Evolutionary conservation across 2,329 filamentous ascomycete genomes (phyloP), one percentile per base, ranked within the genome.

Genomic region (Apiospora aurea): DNA sequence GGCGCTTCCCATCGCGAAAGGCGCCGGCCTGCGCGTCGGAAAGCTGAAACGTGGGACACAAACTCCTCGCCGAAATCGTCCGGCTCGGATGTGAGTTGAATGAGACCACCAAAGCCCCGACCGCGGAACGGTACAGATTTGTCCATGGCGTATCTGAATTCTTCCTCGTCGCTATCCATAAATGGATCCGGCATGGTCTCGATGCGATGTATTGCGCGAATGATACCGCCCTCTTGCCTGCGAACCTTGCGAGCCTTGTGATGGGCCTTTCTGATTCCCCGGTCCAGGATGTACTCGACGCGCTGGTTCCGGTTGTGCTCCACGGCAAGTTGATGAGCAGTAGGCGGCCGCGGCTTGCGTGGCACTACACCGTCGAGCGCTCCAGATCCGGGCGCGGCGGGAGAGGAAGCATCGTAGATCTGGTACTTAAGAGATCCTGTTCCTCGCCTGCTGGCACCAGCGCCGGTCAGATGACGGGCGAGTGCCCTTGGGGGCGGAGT

Each of bases 41-140:
- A 82, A 10, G 93, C 88, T 14, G 92, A 89, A 4, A 90, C 88
- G 72, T 93, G 91, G 1, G 89, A 86, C 71, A 87, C 87, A 7
- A 90, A 86, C 80, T 96, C 93, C 80, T 96, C 94, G 61, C 94
- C 94, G 75, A 91, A 93, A 81, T 96, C 93, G 73, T 94, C 92
- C 0, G 86, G 81, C 79, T 95, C 93, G 21, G 83, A 82, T 26
- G 82, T 82, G 0, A 93, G 83, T 44, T 88, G 90, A 70, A 88
- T 89, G 51, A 94, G 86, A 0, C 91, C 94, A n/a, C 87, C 89
- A 70, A 90, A 84, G 8, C 90, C 89, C 73, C 84, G 83, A 77
- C 90, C 88, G 47, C 87, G 84, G 76, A 91, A 91, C 24, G 79
- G 72, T 2, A 74, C 73, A 43, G 78, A 82, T 53, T 80, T 78